A percentile compares a stretch with the other conserved stretches of the same genome.
phyloP scores from a whole-genome alignment of 2,329 filamentous ascomycete species.

The Rutstroemia sydowiana region DNA sequence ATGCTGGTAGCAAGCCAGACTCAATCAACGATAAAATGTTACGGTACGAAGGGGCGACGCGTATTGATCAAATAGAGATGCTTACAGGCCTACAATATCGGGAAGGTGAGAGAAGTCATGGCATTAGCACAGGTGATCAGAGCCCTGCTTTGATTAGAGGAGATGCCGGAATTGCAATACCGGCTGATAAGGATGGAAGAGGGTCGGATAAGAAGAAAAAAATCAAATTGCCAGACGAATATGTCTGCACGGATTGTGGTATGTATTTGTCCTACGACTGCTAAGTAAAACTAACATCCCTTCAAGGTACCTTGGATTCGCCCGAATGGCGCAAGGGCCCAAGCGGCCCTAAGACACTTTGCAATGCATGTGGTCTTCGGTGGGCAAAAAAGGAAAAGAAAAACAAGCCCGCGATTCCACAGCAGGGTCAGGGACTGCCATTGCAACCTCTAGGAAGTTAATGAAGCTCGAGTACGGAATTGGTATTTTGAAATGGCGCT shows the following conservation, averaged over 20 bases:
- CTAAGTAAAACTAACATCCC: slow-evolving; percentile 2
- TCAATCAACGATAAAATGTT: slow-evolving; percentile 81
- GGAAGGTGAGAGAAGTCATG: slow-evolving; percentile 80
- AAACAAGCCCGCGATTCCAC: background rate
- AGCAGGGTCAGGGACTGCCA: background rate
- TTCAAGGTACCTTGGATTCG: slow-evolving; percentile 69
- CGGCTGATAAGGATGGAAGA: slow-evolving; percentile 67
- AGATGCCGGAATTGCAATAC: slow-evolving; percentile 79
- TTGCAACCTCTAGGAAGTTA: background rate
- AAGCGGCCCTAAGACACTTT: slow-evolving; percentile 85
- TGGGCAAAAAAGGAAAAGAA: slow-evolving; percentile 79
- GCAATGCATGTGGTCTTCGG: slow-evolving; percentile 81
- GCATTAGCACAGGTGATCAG: slow-evolving; percentile 78
- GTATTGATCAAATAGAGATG: slow-evolving; percentile 87
- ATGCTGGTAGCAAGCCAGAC: slow-evolving; percentile 58
- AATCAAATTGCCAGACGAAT: slow-evolving; percentile 75
- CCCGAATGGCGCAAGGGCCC: slow-evolving; percentile 96
- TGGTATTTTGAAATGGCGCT: slow-evolving; percentile 2
- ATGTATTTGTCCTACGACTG: slow-evolving; percentile 26
- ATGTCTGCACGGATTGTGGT: slow-evolving; percentile 93
- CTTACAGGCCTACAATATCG: slow-evolving; percentile 81
- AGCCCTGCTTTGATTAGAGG: slow-evolving; percentile 77
- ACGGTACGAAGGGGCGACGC: slow-evolving; percentile 66
- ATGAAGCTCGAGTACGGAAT: background rate
- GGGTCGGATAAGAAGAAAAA: slow-evolving; percentile 78